Evolutionary conservation across 371 early-diverging fungal species (phyloP).

Genomic region (Massospora cicadina): DNA sequence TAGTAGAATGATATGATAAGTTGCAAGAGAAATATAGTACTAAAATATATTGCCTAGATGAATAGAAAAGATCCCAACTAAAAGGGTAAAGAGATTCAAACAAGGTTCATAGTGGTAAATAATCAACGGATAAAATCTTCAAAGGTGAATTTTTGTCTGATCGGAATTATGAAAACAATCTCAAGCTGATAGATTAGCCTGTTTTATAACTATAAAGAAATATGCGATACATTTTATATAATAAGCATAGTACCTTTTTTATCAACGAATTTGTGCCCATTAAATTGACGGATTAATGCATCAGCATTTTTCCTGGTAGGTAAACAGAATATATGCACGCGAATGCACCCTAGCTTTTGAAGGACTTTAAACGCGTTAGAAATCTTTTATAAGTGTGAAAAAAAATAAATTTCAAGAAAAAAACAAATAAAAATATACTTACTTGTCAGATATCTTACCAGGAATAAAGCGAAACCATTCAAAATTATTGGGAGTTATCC

Average conservation of each 20-base stretch:
- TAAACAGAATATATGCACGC: conserved; percentile 66
- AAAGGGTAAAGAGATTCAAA: too few relatives aligned
- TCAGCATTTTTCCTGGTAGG: conserved; percentile 35
- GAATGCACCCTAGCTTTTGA: conserved; percentile 45
- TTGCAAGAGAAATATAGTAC: too few relatives aligned
- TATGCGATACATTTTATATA: conserved; percentile 5
- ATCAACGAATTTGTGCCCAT: conserved; percentile 62
- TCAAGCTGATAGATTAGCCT: neutral
- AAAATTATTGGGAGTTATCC: conserved; percentile 26
- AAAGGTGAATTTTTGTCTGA: too few relatives aligned
- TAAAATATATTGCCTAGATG: too few relatives aligned
- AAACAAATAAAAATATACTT: conserved; percentile 11
- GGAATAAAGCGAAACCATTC: conserved; percentile 38
- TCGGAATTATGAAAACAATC: neutral
- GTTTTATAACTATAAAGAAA: neutral
- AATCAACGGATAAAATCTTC: neutral
- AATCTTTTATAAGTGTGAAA: too few relatives aligned
- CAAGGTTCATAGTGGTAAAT: neutral
- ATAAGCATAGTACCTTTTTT: conserved; percentile 19
- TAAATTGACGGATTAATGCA: conserved; percentile 51
- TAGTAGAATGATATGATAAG: neutral
- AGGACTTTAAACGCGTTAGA: neutral
- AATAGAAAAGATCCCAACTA: too few relatives aligned
- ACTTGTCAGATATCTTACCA: conserved; percentile 61
- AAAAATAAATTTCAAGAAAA: neutral